phyloP scores from a whole-genome alignment of 2,329 filamentous ascomycete genomes.

The Incumbomyces lentus region DNA sequence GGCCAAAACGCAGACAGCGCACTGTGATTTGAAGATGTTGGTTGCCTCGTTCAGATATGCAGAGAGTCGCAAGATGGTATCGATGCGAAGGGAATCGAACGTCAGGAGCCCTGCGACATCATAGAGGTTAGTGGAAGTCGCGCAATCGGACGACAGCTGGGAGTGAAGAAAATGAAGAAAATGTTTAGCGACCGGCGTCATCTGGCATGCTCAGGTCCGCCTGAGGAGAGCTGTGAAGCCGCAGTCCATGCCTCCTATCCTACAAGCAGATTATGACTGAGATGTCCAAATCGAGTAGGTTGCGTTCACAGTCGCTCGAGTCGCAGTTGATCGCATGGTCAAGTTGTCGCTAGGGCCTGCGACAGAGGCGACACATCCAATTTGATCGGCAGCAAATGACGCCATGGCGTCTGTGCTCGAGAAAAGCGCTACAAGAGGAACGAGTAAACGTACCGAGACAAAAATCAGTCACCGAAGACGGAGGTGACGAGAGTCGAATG shows the following conservation, averaged over 20 bases:
- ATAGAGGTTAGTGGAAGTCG: not conserved
- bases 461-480: slow-evolving; percentile 2
- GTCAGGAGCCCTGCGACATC: not conserved
- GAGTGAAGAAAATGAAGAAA: not conserved
- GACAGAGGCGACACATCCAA: not conserved
- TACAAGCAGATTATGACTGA: too few species aligned
- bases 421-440: too few species aligned
- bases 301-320: not conserved
- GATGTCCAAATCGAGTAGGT: too few species aligned
- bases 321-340: too few species aligned
- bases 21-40: not conserved
- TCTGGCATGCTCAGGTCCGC: too few species aligned
- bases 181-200: not conserved
- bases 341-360: too few species aligned
- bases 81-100: not conserved
- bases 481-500: slow-evolving; percentile 2
- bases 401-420: too few species aligned
- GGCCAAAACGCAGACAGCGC: not conserved
- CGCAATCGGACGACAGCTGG: too few species aligned
- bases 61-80: not conserved
- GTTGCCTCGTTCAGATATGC: too few species aligned
- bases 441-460: not conserved
- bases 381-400: not conserved
- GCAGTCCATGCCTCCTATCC: too few species aligned
- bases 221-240: too few species aligned